phyloP scores from a whole-genome alignment of 306 rosid species.

The Cicer pinnatifidum region DNA sequence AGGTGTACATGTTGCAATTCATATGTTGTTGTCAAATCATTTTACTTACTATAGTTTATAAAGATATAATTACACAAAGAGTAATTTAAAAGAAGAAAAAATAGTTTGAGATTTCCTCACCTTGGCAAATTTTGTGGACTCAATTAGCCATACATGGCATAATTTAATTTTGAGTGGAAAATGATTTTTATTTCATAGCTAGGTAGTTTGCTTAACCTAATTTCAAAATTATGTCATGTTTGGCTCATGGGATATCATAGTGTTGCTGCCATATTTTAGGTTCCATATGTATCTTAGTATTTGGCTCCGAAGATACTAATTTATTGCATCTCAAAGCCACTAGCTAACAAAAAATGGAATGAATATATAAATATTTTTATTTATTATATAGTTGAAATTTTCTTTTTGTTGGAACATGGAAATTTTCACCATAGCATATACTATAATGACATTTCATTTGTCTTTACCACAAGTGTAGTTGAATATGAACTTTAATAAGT shows the following conservation, averaged over 20 bases:
- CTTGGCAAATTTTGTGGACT: not conserved
- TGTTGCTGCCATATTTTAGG: not conserved
- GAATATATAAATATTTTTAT: constrained; percentile 7
- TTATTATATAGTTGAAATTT: not conserved
- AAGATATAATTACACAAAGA: not conserved
- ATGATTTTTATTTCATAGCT: not conserved
- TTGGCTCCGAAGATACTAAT: not conserved
- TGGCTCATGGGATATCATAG: not conserved
- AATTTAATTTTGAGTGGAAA: not conserved
- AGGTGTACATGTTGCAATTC: constrained; percentile 15
- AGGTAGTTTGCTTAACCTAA: not conserved
- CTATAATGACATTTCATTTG: not conserved
- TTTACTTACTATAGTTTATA: not conserved
- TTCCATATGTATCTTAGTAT: not conserved
- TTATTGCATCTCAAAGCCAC: constrained; percentile 2
- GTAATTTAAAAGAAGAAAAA: not conserved
- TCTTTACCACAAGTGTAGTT: not conserved
- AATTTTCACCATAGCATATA: constrained; percentile 17
- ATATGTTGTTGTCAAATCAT: constrained; percentile 19
- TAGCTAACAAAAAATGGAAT: constrained; percentile 19
- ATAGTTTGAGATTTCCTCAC: not conserved
- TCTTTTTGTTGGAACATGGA: not conserved
- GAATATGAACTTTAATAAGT: no score
- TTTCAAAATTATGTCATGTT: not conserved
- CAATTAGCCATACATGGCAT: constrained; percentile 28